Evolutionary conservation across 805 yeast genomes (phyloP), one percentile per base, ranked within the genome.

Genomic region (Candida coleopterorum): DNA sequence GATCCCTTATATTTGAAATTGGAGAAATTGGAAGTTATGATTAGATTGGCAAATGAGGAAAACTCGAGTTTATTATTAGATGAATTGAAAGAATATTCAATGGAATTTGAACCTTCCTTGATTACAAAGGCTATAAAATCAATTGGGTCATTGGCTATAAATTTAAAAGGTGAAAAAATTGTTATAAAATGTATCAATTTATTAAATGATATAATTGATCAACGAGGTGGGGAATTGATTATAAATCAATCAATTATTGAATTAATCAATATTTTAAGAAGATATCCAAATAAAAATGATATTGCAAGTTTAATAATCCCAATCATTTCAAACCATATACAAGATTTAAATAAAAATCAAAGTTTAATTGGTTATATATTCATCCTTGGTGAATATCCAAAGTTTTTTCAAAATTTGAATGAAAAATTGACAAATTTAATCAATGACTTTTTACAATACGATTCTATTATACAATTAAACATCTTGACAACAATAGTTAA

Each of bases 91-190:
- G 94, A 85, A 56, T 85, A 85, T 52, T 77, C 90, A 4, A 78
- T 80, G 81, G 95, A 85, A 52, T 78, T 87, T 48, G 97, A 90
- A 51, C 77, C 81, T 3, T 81, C 85, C 32, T 77, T 88, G 45
- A 94, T 83, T 11, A 55, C 71, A 29, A 72, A 79, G 42, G 72
- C 90, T 2, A 74, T 84, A 25, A 68, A 68, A 40, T 84, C 85
- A 7, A 72, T 84, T 44, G 82, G 86, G 0, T 82, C 85, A 33
- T 71, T 84, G 32, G 88, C 87, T 9, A 77, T 83, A 42, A 79
- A 80, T 50, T 58, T 79, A 12, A 66, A 74, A 5, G 70, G 63
- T 37, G 64, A 75, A 33, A n/a, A n/a, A n/a, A 68, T 74, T 2
- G 65, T 73, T 30, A 17, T 32, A 4, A 79, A 74, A 47, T 72